A percentile compares a stretch with the other conserved stretches of the same genome.
phyloP scores from a whole-genome alignment of 176 grass and related monocot species.

The Carex parvula region DNA sequence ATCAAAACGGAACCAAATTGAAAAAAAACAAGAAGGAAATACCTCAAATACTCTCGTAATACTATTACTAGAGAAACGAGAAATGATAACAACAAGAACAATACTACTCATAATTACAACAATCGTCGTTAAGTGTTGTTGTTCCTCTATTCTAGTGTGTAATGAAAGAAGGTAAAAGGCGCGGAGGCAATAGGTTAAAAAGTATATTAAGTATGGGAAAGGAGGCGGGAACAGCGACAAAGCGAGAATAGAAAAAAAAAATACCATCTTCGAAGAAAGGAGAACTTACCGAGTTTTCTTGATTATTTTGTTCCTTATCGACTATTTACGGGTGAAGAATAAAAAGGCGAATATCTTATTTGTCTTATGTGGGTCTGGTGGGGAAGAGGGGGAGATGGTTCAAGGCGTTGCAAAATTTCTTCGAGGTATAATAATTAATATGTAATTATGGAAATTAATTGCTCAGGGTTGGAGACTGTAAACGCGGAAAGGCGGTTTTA shows the following conservation, averaged over 20 bases:
- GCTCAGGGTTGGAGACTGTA: background rate
- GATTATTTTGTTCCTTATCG: slow-evolving; percentile 14
- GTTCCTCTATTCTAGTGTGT: background rate
- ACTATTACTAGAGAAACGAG: background rate
- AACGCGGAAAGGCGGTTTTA: background rate
- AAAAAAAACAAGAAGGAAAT: background rate
- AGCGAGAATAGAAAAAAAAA: slow-evolving; percentile 1
- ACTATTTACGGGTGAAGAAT: slow-evolving; percentile 15
- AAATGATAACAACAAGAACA: background rate
- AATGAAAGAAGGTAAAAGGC: background rate
- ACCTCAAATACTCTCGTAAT: background rate
- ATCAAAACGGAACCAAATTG: background rate
- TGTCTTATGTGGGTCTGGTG: slow-evolving; percentile 8
- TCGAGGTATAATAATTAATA: slow-evolving; percentile 16
- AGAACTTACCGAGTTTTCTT: slow-evolving; percentile 24
- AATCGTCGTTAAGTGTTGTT: background rate
- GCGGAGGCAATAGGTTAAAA: background rate
- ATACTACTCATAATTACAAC: background rate
- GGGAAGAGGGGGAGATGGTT: slow-evolving; percentile 1
- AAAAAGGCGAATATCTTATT: background rate
- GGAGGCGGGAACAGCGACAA: background rate
- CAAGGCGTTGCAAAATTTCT: slow-evolving; percentile 17
- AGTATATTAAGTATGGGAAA: background rate
- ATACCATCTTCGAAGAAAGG: background rate
- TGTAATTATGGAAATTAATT: slow-evolving; percentile 31